These are phyloP conservation scores for Vinca major DNA, from an alignment of 305 asterid genomes.

Conservation along the genomic window DNA sequence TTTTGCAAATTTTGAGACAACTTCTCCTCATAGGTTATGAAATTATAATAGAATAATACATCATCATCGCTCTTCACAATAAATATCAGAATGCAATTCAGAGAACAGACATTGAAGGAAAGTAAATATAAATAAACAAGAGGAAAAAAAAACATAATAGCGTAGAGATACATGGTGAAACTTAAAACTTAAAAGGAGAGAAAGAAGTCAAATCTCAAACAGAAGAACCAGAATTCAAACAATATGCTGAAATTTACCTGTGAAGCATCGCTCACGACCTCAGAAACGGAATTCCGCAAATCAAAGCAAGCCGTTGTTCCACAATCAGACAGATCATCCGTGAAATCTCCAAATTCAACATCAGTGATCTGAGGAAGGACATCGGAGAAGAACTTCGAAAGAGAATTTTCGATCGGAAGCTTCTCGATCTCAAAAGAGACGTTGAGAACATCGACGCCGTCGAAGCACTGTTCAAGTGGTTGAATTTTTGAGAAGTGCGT, in stretches of 20 bases:
- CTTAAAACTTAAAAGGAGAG: neutral
- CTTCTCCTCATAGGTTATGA: neutral
- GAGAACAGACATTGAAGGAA: neutral
- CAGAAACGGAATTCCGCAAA: slow-evolving; percentile 18
- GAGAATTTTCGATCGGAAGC: slow-evolving; percentile 58
- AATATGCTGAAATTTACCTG: slow-evolving; percentile 25
- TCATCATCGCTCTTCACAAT: neutral
- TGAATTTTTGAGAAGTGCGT: slow-evolving; percentile 11
- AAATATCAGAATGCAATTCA: too few species aligned
- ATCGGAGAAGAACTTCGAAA: slow-evolving; percentile 57
- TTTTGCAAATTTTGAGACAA: neutral
- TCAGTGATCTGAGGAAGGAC: slow-evolving; percentile 54
- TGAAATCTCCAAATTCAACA: slow-evolving; percentile 17
- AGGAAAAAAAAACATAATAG: neutral
- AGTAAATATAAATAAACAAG: neutral
- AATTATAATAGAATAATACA: neutral
- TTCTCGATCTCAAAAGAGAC: slow-evolving; percentile 33
- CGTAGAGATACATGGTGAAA: neutral
- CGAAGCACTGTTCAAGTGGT: slow-evolving; percentile 24
- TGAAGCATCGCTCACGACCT: slow-evolving; percentile 22
- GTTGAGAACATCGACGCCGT: slow-evolving; percentile 33
- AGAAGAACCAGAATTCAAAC: neutral
- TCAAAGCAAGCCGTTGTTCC: slow-evolving; percentile 15
- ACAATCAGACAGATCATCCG: slow-evolving; percentile 14
- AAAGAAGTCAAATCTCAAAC: neutral